Conservation (phyloP, 2,329 filamentous ascomycete species). For the Pleoardoris graminearum region DNA sequence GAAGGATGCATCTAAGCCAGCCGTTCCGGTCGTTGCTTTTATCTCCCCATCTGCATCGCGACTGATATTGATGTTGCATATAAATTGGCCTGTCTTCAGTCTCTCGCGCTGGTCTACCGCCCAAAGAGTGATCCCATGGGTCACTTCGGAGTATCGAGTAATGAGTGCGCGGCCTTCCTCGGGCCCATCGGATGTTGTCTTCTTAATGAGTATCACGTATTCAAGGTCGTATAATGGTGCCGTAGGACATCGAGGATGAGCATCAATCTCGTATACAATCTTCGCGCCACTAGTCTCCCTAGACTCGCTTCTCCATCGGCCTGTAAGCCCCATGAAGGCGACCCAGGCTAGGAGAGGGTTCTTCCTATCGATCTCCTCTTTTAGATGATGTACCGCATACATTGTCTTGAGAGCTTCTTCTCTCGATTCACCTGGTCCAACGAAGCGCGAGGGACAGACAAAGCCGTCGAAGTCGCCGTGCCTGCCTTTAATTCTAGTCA, state of each 20-base stretch:
- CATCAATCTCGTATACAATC: not conserved
- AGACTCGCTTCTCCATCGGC: slow-evolving; percentile 56
- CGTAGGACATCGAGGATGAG: slow-evolving; percentile 4
- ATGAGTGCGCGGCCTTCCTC: not conserved
- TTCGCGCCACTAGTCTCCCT: not conserved
- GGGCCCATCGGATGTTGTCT: not conserved
- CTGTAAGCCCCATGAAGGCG: slow-evolving; percentile 68
- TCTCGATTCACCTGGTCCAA: slow-evolving; percentile 30
- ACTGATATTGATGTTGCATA: not conserved
- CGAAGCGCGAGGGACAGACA: slow-evolving; percentile 38
- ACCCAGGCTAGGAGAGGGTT: slow-evolving; percentile 61
- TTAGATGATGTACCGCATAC: slow-evolving; percentile 46
- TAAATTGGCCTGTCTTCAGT: not conserved
- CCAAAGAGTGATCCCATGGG: slow-evolving; percentile 6
- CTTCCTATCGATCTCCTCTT: slow-evolving; percentile 46
- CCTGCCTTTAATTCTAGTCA: slow-evolving; percentile 39
- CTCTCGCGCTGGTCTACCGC: not conserved
- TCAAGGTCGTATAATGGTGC: not conserved
- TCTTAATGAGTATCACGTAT: not conserved
- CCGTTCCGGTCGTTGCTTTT: not conserved
- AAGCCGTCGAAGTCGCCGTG: slow-evolving; percentile 54
- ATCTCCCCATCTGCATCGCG: not conserved
- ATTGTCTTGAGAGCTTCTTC: slow-evolving; percentile 50
- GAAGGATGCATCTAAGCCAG: not conserved
- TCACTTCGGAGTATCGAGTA: slow-evolving; percentile 4